phyloP scores from a whole-genome alignment of 805 yeast species.

The Metschnikowia baotianmanensis region DNA sequence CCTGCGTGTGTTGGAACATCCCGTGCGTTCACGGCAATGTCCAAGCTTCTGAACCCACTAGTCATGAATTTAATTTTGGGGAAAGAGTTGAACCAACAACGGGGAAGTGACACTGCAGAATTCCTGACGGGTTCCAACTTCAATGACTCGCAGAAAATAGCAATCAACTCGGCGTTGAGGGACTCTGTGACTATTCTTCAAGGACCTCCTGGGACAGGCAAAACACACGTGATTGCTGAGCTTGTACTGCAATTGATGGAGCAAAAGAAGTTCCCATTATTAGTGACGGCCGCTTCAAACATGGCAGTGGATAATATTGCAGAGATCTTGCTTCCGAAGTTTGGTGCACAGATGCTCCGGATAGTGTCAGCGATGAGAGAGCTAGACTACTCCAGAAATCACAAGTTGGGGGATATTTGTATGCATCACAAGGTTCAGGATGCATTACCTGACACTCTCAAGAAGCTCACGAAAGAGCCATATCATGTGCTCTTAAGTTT shows the following conservation, averaged over 20 bases:
- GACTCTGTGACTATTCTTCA: slow-evolving; percentile 37
- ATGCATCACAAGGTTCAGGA: slow-evolving; percentile 57
- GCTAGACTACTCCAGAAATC: slow-evolving; percentile 52
- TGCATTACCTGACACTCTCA: slow-evolving; percentile 43
- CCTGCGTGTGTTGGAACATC: neutral
- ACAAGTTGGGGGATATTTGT: slow-evolving; percentile 56
- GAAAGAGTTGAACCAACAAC: too few relatives aligned
- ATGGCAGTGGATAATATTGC: slow-evolving; percentile 74
- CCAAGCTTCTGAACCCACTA: neutral
- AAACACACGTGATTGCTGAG: slow-evolving; percentile 91
- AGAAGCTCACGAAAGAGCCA: slow-evolving; percentile 42
- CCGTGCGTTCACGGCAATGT: slow-evolving; percentile 1
- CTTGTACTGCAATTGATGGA: slow-evolving; percentile 70
- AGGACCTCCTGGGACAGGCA: slow-evolving; percentile 96
- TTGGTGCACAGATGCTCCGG: slow-evolving; percentile 50
- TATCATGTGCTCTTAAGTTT: slow-evolving; percentile 20
- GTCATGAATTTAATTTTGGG: slow-evolving; percentile 1
- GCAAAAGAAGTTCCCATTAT: slow-evolving; percentile 45
- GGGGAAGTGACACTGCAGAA: too few relatives aligned
- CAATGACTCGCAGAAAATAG: slow-evolving; percentile 74
- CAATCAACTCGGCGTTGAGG: slow-evolving; percentile 43
- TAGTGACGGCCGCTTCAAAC: slow-evolving; percentile 72
- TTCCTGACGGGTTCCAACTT: slow-evolving; percentile 47
- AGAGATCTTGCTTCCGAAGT: slow-evolving; percentile 52
- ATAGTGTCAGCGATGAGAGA: slow-evolving; percentile 59